Conservation (phyloP, 441 rosid species). For the Pelargonium australe region DNA sequence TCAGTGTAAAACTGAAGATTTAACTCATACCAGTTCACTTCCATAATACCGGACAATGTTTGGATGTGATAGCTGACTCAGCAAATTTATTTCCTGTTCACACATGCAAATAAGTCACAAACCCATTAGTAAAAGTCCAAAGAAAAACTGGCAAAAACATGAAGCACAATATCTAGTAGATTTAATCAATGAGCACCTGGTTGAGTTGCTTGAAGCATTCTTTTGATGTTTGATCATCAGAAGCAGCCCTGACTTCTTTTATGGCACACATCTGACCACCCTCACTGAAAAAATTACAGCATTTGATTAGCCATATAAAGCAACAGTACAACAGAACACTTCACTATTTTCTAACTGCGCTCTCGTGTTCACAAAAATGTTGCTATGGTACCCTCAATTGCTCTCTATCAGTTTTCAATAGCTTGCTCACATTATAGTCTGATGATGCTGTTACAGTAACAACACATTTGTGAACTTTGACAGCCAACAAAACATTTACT, state of each 20-base stretch:
- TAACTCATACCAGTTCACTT: constrained; percentile 76
- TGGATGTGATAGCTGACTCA: constrained; percentile 71
- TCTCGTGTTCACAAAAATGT: not conserved
- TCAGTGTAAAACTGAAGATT: not conserved
- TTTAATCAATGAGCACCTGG: constrained; percentile 46
- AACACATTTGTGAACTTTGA: not conserved
- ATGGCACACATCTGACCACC: constrained; percentile 94
- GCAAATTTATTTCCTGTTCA: constrained; percentile 83
- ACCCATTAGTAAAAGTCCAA: not conserved
- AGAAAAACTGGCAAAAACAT: not conserved
- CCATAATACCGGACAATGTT: constrained; percentile 87
- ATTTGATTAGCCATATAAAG: not conserved
- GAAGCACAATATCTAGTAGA: not conserved
- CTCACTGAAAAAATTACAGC: constrained; percentile 42
- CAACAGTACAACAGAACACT: not conserved
- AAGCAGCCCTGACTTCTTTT: constrained; percentile 80
- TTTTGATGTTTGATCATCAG: constrained; percentile 72
- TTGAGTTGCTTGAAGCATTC: constrained; percentile 87
- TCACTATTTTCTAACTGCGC: not conserved
- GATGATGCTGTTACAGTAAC: no score
- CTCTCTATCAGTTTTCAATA: not conserved
- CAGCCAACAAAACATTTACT: not conserved
- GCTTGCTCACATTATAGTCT: not conserved
- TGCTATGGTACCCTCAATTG: not conserved
- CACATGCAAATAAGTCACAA: constrained; percentile 17